Percentiles rank a stretch among this genome's conserved stretches.
Conservation (phyloP, 1,284 basidiomycete species). For the Coniferiporia weirii region DNA sequence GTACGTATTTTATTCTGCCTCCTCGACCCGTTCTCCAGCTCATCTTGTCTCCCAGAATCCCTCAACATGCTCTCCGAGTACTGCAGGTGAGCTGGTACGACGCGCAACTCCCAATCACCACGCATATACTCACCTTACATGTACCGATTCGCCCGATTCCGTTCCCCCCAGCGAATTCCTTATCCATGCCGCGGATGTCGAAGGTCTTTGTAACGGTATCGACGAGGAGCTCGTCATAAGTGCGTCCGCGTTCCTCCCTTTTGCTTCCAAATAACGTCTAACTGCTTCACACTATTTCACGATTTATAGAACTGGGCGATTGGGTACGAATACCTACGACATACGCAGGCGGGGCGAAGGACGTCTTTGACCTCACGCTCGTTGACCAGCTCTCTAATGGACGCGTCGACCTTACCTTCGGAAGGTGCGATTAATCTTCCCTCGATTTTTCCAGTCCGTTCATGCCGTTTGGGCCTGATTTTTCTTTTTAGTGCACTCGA, state of each 20-base stretch:
- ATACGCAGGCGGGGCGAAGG: constrained; percentile 96
- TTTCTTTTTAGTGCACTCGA: constrained; percentile 57
- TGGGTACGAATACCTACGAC: constrained; percentile 93
- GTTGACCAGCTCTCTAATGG: constrained; percentile 82
- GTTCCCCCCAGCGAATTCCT: constrained; percentile 77
- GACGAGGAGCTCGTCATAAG: constrained; percentile 86
- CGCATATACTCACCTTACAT: constrained; percentile 5
- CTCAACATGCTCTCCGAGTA: constrained; percentile 66
- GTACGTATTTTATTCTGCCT: constrained; percentile 31
- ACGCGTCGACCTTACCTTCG: constrained; percentile 92
- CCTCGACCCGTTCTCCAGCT: neutral
- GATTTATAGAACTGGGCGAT: constrained; percentile 71
- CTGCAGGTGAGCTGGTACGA: constrained; percentile 55
- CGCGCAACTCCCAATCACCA: neutral
- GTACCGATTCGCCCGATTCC: too few species aligned
- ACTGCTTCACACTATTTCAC: neutral
- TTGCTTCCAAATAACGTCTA: neutral
- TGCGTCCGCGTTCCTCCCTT: constrained; percentile 33
- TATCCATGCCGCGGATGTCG: constrained; percentile 96
- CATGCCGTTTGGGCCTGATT: neutral
- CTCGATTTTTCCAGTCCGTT: neutral
- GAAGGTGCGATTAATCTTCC: constrained; percentile 54
- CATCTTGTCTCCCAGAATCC: constrained; percentile 43
- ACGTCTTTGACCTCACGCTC: constrained; percentile 77
- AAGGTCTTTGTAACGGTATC: constrained; percentile 95